Evolutionary conservation across 768 basidiomycete genomes (phyloP).

Genomic region (Chalciporus chontae): DNA sequence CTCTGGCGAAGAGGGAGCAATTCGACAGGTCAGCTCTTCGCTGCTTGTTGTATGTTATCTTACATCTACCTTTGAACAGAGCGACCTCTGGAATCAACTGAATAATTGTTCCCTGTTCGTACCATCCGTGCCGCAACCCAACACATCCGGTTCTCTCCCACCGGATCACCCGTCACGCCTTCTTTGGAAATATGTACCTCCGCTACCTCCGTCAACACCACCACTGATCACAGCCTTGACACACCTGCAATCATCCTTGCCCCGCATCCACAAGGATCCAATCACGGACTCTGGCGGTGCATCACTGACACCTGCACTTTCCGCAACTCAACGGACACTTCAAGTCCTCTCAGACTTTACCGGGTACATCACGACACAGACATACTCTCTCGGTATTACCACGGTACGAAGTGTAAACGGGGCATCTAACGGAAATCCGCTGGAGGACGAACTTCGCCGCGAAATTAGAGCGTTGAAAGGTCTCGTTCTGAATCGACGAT

Average conservation of each 20-base stretch:
- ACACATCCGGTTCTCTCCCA: conserved; percentile 1
- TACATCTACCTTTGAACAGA: conserved; percentile 28
- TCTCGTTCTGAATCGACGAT: conserved; percentile 69
- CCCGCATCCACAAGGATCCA: conserved; percentile 15
- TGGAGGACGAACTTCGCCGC: conserved; percentile 63
- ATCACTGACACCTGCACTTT: conserved; percentile 22
- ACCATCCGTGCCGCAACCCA: conserved; percentile 27
- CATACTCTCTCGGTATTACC: conserved; percentile 41
- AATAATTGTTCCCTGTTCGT: conserved; percentile 47
- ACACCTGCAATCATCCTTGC: conserved; percentile 20
- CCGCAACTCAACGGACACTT: conserved; percentile 54
- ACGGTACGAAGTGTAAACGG: conserved; percentile 19
- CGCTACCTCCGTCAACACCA: conserved; percentile 23
- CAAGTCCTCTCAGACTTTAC: conserved; percentile 70
- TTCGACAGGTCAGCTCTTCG: conserved; percentile 47
- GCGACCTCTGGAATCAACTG: conserved; percentile 58
- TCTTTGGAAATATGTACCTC: conserved; percentile 39
- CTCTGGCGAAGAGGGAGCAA: conserved; percentile 44
- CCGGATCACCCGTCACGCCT: conserved; percentile 23
- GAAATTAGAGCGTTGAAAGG: conserved; percentile 80
- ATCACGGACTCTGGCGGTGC: conserved; percentile 8
- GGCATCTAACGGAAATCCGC: conserved; percentile 17
- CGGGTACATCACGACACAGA: conserved; percentile 73
- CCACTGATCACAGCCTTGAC: conserved; percentile 26
- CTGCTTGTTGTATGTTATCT: not conserved